Base-by-base conservation (phyloP, 306 rosid species). In the Hippophae gyantsensis region DNA sequence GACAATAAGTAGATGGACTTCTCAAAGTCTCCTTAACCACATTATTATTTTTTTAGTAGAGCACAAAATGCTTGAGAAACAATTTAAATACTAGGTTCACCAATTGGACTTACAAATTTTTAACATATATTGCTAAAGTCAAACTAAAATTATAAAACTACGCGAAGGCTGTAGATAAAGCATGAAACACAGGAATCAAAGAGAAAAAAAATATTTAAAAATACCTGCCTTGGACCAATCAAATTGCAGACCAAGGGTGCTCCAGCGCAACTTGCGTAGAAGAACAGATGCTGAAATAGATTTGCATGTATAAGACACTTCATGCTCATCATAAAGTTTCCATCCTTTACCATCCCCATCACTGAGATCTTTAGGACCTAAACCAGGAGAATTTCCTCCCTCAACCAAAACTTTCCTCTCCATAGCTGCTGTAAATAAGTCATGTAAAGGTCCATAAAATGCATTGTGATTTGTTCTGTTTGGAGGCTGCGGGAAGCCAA, bases 401-500 rank as follows among this genome's bases (percentile, higher is more conserved):
- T 70, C 69, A 54, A 74, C 68, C 67, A 85, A 65, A 48, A 84
- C 58, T 66, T 69, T 83, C 75, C 82, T 85, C 61, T 75, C 84
- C 47, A 80, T 85, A 8, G 88, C 86, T 0, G 89, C 89, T n/a
- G 10, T 42, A 57, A 87, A 88, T 5, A 92, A 41, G 60, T 83
- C 65, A 25, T 52, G 27, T 46, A 87, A 71, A 9, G 85, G 82
- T 59, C 99, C 93, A 60, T 85, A 92, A 42, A 92, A 76, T 1
- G 93, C 95, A 73, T 92, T 85, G 66, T 87, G 96, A 78, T 87
- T 92, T 47, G 99, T 87, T 80, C 99, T 81, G 48, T 87, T 92
- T 40, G 95, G 96, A 63, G 99, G 96, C 71, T 82, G 93, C 0
- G 96, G 99, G 49, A 87, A 88, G 63, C 81, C 79, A 53, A 42